phyloP scores from a whole-genome alignment of 2,329 filamentous ascomycete genomes.

The Claviceps maximensis region DNA sequence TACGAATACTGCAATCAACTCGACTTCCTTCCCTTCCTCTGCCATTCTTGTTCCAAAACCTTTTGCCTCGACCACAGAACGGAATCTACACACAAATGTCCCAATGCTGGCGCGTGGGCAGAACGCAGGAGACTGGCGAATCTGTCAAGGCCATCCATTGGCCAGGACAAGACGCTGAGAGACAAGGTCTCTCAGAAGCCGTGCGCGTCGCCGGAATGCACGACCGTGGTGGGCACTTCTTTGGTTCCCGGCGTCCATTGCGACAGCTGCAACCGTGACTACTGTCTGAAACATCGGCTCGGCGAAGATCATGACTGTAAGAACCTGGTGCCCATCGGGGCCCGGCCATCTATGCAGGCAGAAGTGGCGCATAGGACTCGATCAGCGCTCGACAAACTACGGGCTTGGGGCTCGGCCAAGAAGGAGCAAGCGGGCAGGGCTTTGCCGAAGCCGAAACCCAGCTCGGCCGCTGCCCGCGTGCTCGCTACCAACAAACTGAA shows the following conservation, averaged over 20 bases:
- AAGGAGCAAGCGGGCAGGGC: conserved; percentile 45
- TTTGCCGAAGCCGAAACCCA: conserved; percentile 50
- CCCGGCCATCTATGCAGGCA: conserved; percentile 26
- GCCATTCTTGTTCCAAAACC: conserved; percentile 72
- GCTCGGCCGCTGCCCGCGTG: conserved; percentile 48
- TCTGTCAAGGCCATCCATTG: conserved; percentile 38
- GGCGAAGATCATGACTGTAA: conserved; percentile 74
- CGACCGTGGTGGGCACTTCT: conserved; percentile 56
- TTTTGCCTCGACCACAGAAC: conserved; percentile 91
- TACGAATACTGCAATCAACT: conserved; percentile 85
- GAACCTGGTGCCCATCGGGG: conserved; percentile 51
- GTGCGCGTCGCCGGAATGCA: conserved; percentile 54
- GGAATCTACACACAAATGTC: conserved; percentile 65
- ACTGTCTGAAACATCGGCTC: conserved; percentile 67
- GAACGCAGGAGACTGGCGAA: conserved; percentile 41
- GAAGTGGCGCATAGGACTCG: conserved; percentile 49
- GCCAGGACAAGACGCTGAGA: conserved; percentile 38
- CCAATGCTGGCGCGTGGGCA: conserved; percentile 48
- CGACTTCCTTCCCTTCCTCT: conserved; percentile 90
- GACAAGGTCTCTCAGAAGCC: conserved; percentile 49
- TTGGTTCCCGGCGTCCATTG: conserved; percentile 60
- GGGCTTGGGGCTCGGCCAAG: conserved; percentile 68
- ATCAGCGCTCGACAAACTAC: conserved; percentile 63
- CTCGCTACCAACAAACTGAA: conserved; percentile 68
- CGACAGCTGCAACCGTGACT: conserved; percentile 54